A percentile compares a stretch with the other conserved stretches of the same genome.
Evolutionary conservation across 2,329 filamentous ascomycete genomes (phyloP).

Genomic region (Pezicula radicicola): DNA sequence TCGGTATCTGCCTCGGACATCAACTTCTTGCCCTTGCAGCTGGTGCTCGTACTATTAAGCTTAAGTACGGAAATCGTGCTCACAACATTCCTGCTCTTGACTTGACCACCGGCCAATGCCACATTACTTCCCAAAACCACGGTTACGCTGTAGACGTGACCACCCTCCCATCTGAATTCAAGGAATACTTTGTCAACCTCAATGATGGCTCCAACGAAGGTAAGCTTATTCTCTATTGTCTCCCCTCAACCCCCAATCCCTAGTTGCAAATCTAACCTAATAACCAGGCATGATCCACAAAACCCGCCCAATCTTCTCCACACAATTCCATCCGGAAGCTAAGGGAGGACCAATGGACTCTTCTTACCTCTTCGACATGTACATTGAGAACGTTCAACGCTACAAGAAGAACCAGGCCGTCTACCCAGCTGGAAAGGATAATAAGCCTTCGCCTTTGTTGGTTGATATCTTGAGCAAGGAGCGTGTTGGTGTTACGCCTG

Average conservation of each 20-base stretch:
- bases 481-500: slow-evolving; percentile 72
- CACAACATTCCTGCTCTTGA: slow-evolving; percentile 98
- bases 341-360: slow-evolving; percentile 97
- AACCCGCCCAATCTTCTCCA: slow-evolving; percentile 94
- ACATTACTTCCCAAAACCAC: slow-evolving; percentile 98
- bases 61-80: slow-evolving; percentile 98
- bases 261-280: slow-evolving; percentile 12
- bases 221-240: slow-evolving; percentile 23
- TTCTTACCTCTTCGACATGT: slow-evolving; percentile 94
- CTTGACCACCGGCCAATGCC: slow-evolving; percentile 92
- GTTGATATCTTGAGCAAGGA: slow-evolving; percentile 92
- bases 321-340: slow-evolving; percentile 98
- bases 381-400: slow-evolving; percentile 81
- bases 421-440: slow-evolving; percentile 72
- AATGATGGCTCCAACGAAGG: slow-evolving; percentile 97
- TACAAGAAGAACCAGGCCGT: slow-evolving; percentile 82
- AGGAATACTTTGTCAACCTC: slow-evolving; percentile 97
- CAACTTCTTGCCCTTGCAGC: slow-evolving; percentile 89
- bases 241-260: background rate
- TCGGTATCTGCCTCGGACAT: slow-evolving; percentile 97
- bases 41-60: slow-evolving; percentile 88
- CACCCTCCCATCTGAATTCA: slow-evolving; percentile 83
- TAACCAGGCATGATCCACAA: slow-evolving; percentile 79
- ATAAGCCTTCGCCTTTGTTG: slow-evolving; percentile 81
- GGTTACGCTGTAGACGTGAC: slow-evolving; percentile 90